Base-by-base conservation (phyloP, 2,329 filamentous ascomycete species). In the Cladosporium sp. region DNA sequence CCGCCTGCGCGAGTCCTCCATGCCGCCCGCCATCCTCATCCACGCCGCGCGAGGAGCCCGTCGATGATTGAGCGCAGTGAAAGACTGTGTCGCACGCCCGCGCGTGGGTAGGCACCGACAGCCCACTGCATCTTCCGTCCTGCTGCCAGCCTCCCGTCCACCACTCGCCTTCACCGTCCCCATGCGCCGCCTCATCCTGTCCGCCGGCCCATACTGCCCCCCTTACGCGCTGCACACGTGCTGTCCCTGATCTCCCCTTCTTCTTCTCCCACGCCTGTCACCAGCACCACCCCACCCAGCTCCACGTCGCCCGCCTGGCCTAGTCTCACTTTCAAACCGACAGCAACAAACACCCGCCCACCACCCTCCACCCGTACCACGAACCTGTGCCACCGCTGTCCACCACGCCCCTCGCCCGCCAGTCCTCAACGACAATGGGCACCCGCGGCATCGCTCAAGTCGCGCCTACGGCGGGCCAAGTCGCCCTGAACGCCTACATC, bases 401-500 rank as follows among this genome's bases (percentile, higher is more conserved):
- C 4, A 9, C 42, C 22, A 22, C 28, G 31, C 31, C 10, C 28
- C 9, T 18, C 35, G 18, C 41, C 6, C 9, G 9, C 22, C 22
- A 5, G 22, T 28, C 22, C 22, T 28, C 22, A 28, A 28, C 22
- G 18, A 53, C 42, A 31, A 69, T 70, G 68, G 66, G 63, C 14
- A 65, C 66, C 14, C 60, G 67, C 44, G 67, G 59, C 43, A 64
- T 64, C 52, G 64, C 66, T 34, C 59, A 69, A 18, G 63, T 68
- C 13, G 56, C 67, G 49, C 66, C 66, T 19, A 70, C 67, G 16
- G 58, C 66, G 38, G 63, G 64, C n/a, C 66, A 62, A 8, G 68
- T 68, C 52, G 73, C 75, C 18, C 60, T 77, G 51, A 77, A 77
- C 61, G 74, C 74, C 9, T 69, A 73, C 59, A 75, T 77, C 52